These are phyloP conservation scores for Proteromonas lacertae DNA, from an alignment of 352 stramenopile genomes.

Conservation along the genomic window DNA sequence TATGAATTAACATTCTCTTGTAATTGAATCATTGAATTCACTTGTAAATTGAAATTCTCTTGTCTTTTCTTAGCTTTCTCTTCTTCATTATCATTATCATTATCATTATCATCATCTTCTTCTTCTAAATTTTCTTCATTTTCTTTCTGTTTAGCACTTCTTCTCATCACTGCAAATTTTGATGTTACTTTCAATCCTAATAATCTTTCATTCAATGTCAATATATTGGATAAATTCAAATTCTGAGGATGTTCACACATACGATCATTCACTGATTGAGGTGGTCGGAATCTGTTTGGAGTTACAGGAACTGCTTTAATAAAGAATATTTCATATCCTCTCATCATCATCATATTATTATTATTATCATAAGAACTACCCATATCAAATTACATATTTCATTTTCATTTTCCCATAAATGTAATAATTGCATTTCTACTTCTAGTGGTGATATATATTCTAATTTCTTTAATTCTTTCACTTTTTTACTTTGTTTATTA, in stretches of 20 bases:
- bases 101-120: neutral
- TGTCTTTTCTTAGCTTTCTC: constrained; percentile 7
- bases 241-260: constrained; percentile 92
- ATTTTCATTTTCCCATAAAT: constrained; percentile 67
- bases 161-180: no score
- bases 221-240: constrained; percentile 60
- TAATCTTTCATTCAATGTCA: constrained; percentile 51
- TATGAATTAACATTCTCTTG: constrained; percentile 59
- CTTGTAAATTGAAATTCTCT: constrained; percentile 43
- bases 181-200: no score
- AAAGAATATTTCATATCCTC: constrained; percentile 73
- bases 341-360: constrained; percentile 1
- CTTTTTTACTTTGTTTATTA: no score
- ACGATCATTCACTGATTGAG: constrained; percentile 67
- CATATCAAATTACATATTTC: constrained; percentile 63
- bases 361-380: constrained; percentile 12
- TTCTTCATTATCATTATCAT: neutral
- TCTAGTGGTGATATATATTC: constrained; percentile 72
- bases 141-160: no score
- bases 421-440: constrained; percentile 61
- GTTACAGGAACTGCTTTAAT: constrained; percentile 72
- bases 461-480: no score
- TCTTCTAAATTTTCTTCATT: neutral
- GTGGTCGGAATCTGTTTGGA: constrained; percentile 83
- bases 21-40: constrained; percentile 80